Base-by-base conservation (phyloP, 169 alveolate genomes). In the Neospora caninum region DNA sequence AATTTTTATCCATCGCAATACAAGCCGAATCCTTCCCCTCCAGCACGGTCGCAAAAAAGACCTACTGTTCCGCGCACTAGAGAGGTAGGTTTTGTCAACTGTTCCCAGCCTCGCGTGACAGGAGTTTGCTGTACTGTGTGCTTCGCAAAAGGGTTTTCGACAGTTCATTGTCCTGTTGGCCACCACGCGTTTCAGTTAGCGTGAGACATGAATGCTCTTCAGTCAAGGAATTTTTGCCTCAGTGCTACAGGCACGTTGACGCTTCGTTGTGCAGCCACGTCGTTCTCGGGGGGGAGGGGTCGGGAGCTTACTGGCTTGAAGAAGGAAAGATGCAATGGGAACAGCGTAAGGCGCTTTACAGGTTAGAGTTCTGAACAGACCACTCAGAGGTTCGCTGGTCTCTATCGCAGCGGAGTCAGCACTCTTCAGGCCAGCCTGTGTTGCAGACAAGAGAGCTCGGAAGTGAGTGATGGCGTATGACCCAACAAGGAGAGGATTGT, bases 401-500 rank as follows among this genome's bases (percentile, higher is more conserved):
- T 22, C 45, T 22, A 39, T 34, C 9, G 0, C 87, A 20, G 29
- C 53, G 13, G 27, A 16, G 31, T 22, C 87, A 22, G 87, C 53
- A 25, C 43, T 78, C 87, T 38, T 39, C 87, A 78, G 25, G 45
- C 87, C 87, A 20, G 45, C 87, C 53, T 39, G 53, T 45, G 45
- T 34, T 22, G 87, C 87, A 29, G 87, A 78, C 31, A 38, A 22
- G 45, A 34, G 27, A 22, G 87, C 87, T 27, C 87, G 87, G 20
- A 34, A 22, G 45, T 78, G 87, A 22, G 87, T 78, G 45, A 78
- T 29, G 45, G 27, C 42, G 43, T 78, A 78, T 27, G 87, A 31
- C 20, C 87, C 87, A 22, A 78, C 87, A 0, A 78, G 87, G 9
- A 39, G 34, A 31, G 87, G 87, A 34, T 78, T 78, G 87, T 78